Evolutionary conservation across 192 early-diverging fungal genomes (phyloP).

Genomic region (Gaertneriomyces semiglobifer): DNA sequence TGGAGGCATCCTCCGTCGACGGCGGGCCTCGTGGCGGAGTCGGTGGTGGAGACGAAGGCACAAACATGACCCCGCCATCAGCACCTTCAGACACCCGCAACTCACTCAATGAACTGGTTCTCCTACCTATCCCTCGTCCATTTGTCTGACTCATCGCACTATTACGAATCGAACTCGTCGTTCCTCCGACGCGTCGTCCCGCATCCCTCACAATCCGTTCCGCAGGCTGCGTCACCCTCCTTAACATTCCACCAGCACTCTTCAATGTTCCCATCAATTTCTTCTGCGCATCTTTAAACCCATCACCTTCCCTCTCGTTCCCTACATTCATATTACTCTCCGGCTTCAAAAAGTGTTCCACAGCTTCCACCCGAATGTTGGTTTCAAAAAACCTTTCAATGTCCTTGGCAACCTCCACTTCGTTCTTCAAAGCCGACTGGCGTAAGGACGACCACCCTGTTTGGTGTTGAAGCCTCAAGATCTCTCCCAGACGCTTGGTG

Average conservation of each 20-base stretch:
- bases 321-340: conserved; percentile 18
- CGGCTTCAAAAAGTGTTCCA: conserved; percentile 32
- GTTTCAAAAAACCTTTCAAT: conserved; percentile 27
- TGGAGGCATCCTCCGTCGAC: too few species aligned
- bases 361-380: conserved; percentile 1
- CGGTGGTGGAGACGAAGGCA: too few species aligned
- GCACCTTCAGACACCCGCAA: too few species aligned
- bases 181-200: too few species aligned
- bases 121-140: too few species aligned
- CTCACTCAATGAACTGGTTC: too few species aligned
- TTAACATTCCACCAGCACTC: conserved; percentile 27
- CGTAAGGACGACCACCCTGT: conserved; percentile 13
- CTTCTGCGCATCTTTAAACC: not conserved
- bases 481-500: conserved; percentile 21
- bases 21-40: too few species aligned
- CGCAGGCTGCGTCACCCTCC: conserved; percentile 21
- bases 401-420: conserved; percentile 17
- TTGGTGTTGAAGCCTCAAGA: not conserved
- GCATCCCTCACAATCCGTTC: too few species aligned
- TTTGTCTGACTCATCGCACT: too few species aligned
- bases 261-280: conserved; percentile 33
- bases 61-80: too few species aligned
- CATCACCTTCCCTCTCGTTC: too few species aligned
- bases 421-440: conserved; percentile 13
- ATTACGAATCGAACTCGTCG: too few species aligned